Percentiles rank a stretch among this genome's conserved stretches.
phyloP scores from a whole-genome alignment of 768 basidiomycete genomes.

The Tubosaeta brunneosetosa region DNA sequence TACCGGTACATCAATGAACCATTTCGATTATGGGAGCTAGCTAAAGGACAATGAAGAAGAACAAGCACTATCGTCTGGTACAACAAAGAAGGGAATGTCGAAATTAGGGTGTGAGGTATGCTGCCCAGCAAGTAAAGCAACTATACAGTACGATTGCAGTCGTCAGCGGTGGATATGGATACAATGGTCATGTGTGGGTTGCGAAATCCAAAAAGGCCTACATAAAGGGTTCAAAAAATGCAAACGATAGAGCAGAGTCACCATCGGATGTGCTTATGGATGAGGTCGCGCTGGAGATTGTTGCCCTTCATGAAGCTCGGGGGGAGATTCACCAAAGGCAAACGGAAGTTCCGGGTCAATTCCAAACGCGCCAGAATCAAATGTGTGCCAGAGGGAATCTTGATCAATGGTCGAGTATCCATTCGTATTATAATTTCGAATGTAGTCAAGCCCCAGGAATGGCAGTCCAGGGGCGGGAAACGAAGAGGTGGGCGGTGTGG shows the following conservation, averaged over 20 bases:
- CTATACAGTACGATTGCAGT: constrained; percentile 20
- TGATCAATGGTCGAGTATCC: constrained; percentile 34
- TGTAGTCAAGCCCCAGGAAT: constrained; percentile 79
- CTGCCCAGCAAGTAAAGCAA: constrained; percentile 24
- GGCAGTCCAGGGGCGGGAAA: constrained; percentile 75
- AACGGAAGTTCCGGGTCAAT: constrained; percentile 78
- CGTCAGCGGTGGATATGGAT: constrained; percentile 28
- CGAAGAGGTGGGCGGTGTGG: constrained; percentile 55
- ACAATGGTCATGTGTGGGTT: constrained; percentile 18
- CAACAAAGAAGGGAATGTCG: constrained; percentile 5
- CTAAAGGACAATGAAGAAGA: not conserved
- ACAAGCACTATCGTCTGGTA: constrained; percentile 1
- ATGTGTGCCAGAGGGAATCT: constrained; percentile 50
- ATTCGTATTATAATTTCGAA: constrained; percentile 67
- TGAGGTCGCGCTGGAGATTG: constrained; percentile 26
- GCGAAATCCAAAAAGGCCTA: constrained; percentile 5
- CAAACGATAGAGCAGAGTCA: constrained; percentile 1
- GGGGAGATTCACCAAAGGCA: constrained; percentile 39
- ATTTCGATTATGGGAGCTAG: constrained; percentile 5
- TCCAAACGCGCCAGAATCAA: constrained; percentile 71
- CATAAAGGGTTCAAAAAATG: constrained; percentile 16
- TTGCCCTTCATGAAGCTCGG: constrained; percentile 27
- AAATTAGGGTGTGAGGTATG: constrained; percentile 27
- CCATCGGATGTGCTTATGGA: constrained; percentile 8
- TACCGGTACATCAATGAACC: constrained; percentile 1